Evolutionary conservation across 345 rosid species (phyloP).

Genomic region (Brassica nigra): DNA sequence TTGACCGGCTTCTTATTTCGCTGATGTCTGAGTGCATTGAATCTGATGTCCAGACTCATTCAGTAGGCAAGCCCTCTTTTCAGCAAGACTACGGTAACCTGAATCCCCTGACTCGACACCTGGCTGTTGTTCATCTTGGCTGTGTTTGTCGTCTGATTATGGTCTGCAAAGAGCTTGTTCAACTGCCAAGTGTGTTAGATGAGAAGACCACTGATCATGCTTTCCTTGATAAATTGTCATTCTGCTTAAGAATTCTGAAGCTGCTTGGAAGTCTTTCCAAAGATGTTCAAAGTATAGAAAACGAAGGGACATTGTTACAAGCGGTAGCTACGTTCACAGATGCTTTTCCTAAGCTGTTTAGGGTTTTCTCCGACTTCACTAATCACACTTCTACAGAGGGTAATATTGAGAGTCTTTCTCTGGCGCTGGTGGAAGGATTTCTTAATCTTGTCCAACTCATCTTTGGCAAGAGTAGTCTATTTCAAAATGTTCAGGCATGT

Average conservation of each 20-base stretch:
- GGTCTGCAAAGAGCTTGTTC: slow-evolving; percentile 63
- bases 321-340: slow-evolving; percentile 71
- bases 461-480: slow-evolving; percentile 60
- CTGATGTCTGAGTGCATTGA: slow-evolving; percentile 69
- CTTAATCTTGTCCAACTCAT: slow-evolving; percentile 71
- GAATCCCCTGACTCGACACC: slow-evolving; percentile 70
- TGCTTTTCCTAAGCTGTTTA: slow-evolving; percentile 59
- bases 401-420: slow-evolving; percentile 67
- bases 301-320: slow-evolving; percentile 60
- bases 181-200: slow-evolving; percentile 54
- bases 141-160: slow-evolving; percentile 61
- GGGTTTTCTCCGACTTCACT: slow-evolving; percentile 60
- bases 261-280: slow-evolving; percentile 66
- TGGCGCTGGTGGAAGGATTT: slow-evolving; percentile 77
- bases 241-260: slow-evolving; percentile 76
- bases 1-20: slow-evolving; percentile 62
- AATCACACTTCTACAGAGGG: slow-evolving; percentile 66
- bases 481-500: slow-evolving; percentile 71
- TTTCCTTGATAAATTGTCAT: slow-evolving; percentile 56
- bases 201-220: slow-evolving; percentile 60
- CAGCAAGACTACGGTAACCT: slow-evolving; percentile 58
- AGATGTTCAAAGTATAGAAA: slow-evolving; percentile 63
- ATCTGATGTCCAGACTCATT: slow-evolving; percentile 55
- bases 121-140: slow-evolving; percentile 74
- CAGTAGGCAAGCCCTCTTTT: slow-evolving; percentile 42